phyloP scores from a whole-genome alignment of 139 green algal species.

The Protoeuglena noctilucae region DNA sequence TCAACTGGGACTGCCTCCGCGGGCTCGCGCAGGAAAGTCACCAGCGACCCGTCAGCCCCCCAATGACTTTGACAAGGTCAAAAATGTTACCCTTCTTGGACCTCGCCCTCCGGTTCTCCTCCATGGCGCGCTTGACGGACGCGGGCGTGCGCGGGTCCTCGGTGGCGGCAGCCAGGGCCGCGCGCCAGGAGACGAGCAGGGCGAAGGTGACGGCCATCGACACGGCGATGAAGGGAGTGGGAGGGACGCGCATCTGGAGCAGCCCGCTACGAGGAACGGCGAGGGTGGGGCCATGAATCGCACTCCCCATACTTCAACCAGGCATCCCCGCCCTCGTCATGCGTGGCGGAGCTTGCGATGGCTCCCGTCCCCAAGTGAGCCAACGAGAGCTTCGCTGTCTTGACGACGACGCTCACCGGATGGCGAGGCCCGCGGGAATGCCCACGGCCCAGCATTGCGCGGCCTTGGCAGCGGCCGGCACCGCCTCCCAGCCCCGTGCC shows the following conservation, averaged over 20 bases:
- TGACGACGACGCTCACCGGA: no score
- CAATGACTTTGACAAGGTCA: slow-evolving; percentile 47
- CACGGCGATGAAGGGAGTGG: slow-evolving; percentile 49
- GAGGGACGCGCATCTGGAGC: slow-evolving; percentile 38
- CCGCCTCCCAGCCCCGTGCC: slow-evolving; percentile 24
- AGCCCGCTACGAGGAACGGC: no score
- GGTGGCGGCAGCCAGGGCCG: slow-evolving; percentile 25
- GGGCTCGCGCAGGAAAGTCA: no score
- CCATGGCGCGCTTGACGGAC: background rate
- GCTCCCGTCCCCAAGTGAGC: no score
- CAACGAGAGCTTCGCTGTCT: no score
- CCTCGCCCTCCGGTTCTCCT: slow-evolving; percentile 12
- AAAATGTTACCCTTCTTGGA: slow-evolving; percentile 40
- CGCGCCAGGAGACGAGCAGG: slow-evolving; percentile 50
- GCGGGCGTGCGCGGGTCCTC: background rate
- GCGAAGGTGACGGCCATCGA: slow-evolving; percentile 34
- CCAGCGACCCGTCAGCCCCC: slow-evolving; percentile 33
- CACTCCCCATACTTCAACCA: background rate
- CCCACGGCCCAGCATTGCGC: slow-evolving; percentile 46
- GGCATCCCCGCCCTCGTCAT: background rate
- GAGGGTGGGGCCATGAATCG: no score
- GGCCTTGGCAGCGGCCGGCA: slow-evolving; percentile 30
- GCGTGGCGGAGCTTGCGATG: no score
- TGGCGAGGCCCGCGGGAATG: no score
- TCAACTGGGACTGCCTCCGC: no score